Evolutionary conservation across 1,139 yeast genomes (phyloP).

Genomic region (Nematodospora anomalae): DNA sequence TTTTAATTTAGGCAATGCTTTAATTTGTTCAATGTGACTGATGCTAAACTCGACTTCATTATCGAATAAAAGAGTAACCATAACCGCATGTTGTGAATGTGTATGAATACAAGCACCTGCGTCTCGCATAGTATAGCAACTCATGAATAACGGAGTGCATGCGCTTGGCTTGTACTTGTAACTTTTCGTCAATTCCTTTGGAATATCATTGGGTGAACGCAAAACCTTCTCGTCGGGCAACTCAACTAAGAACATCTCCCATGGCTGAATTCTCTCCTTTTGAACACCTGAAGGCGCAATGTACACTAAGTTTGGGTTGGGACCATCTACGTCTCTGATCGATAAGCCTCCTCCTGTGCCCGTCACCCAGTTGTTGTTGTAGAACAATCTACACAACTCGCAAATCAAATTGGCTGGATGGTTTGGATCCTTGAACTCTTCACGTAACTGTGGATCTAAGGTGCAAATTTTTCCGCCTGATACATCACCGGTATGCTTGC

Average conservation of each 20-base stretch:
- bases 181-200: constrained; percentile 37
- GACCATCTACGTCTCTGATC: constrained; percentile 56
- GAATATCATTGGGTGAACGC: constrained; percentile 55
- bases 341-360: constrained; percentile 98
- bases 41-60: constrained; percentile 68
- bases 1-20: constrained; percentile 69
- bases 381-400: constrained; percentile 74
- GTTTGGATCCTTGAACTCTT: constrained; percentile 42
- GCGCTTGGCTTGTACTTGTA: constrained; percentile 80
- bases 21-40: constrained; percentile 85
- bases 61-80: constrained; percentile 68
- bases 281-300: constrained; percentile 96
- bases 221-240: constrained; percentile 53
- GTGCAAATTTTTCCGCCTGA: constrained; percentile 2
- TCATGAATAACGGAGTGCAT: constrained; percentile 84
- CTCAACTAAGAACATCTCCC: constrained; percentile 79
- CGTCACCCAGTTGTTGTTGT: constrained; percentile 85
- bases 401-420: constrained; percentile 90
- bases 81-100: constrained; percentile 85
- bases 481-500: constrained; percentile 12
- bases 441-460: constrained; percentile 14
- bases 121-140: constrained; percentile 67
- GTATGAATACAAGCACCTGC: constrained; percentile 97
- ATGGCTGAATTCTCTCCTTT: constrained; percentile 81
- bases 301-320: constrained; percentile 53